A percentile compares a stretch with the other conserved stretches of the same genome.
phyloP scores from a whole-genome alignment of 1,139 yeast genomes.

The Lodderomyces orthopsilosis region DNA sequence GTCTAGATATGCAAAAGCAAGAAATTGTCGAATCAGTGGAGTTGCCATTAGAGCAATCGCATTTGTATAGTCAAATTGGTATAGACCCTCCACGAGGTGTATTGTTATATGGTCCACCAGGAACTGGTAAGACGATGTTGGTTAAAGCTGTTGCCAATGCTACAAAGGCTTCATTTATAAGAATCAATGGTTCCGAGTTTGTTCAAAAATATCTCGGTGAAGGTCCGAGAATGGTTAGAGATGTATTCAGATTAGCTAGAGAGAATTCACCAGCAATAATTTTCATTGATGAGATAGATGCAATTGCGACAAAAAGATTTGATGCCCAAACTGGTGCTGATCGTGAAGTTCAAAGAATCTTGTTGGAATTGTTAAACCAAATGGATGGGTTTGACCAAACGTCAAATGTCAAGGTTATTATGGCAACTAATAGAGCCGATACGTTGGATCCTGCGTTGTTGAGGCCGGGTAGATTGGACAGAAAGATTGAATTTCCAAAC shows the following conservation, averaged over 20 bases:
- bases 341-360: constrained; percentile 97
- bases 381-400: constrained; percentile 99
- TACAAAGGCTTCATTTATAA: constrained; percentile 91
- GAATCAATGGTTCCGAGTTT: constrained; percentile 97
- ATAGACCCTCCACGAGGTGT: constrained; percentile 99
- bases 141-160: constrained; percentile 98
- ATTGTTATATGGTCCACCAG: constrained; percentile 95
- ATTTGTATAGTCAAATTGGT: constrained; percentile 94
- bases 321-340: constrained; percentile 99
- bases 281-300: constrained; percentile 97
- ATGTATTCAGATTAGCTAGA: constrained; percentile 93
- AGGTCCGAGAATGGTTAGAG: constrained; percentile 99
- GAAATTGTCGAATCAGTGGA: constrained; percentile 99
- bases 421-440: constrained; percentile 99
- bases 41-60: constrained; percentile 93
- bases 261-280: constrained; percentile 97
- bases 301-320: constrained; percentile 97
- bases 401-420: constrained; percentile 92
- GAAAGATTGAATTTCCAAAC: constrained; percentile 96
- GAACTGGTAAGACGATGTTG: constrained; percentile 98
- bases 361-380: constrained; percentile 92
- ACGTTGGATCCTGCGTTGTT: constrained; percentile 95
- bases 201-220: constrained; percentile 98
- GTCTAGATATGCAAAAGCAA: constrained; percentile 98
- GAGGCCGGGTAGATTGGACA: constrained; percentile 97